Evolutionary conservation across 2,329 filamentous ascomycete species (phyloP).

Genomic region (Xylaria arbuscula): DNA sequence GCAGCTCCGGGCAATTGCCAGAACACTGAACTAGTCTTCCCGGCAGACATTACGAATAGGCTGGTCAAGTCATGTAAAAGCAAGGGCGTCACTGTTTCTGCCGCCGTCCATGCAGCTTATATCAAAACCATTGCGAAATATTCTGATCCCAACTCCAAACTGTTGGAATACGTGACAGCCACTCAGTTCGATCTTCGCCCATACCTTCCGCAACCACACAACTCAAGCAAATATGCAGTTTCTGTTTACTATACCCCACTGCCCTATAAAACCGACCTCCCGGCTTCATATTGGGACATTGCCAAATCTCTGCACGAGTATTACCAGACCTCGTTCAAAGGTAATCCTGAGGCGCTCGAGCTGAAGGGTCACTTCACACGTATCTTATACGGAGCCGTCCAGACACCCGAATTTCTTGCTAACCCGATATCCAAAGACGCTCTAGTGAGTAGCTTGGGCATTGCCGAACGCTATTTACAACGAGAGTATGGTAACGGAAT

Average conservation of each 20-base stretch:
- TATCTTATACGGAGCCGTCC: constrained; percentile 35
- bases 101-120: constrained; percentile 41
- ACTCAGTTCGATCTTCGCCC: constrained; percentile 46
- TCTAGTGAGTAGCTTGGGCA: constrained; percentile 44
- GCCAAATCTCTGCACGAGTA: constrained; percentile 36
- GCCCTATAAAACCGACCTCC: constrained; percentile 34
- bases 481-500: constrained; percentile 39
- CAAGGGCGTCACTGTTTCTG: constrained; percentile 28
- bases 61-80: constrained; percentile 31
- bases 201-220: constrained; percentile 43
- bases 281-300: constrained; percentile 37
- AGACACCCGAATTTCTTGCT: constrained; percentile 42
- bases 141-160: constrained; percentile 40
- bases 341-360: constrained; percentile 38
- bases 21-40: constrained; percentile 36
- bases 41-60: constrained; percentile 23
- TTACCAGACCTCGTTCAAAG: constrained; percentile 38
- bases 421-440: constrained; percentile 42
- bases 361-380: constrained; percentile 39
- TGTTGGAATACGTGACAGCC: constrained; percentile 41
- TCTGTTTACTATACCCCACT: constrained; percentile 39
- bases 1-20: constrained; percentile 34
- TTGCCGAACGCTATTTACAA: constrained; percentile 39
- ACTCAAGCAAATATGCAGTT: constrained; percentile 37
- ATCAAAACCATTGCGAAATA: constrained; percentile 37